Conservation (phyloP, 2,329 filamentous ascomycete species). For the Tolypocladium amazonense region DNA sequence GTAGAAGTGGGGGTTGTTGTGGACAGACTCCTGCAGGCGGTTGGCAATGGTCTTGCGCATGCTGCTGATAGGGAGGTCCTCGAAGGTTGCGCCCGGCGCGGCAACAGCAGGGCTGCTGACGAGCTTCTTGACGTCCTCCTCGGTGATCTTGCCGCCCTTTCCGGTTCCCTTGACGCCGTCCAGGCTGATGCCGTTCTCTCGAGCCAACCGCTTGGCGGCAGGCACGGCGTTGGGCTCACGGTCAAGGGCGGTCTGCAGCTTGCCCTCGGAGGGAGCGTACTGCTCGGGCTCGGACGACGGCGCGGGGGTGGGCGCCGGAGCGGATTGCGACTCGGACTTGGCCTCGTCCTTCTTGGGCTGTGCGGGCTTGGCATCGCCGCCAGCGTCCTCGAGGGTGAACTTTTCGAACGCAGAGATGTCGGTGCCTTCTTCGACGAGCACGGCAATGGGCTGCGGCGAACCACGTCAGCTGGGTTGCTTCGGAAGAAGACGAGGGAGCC, state of each 20-base stretch:
- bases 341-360: conserved; percentile 53
- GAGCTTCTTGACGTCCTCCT: conserved; percentile 87
- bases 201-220: conserved; percentile 69
- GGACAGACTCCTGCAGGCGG: conserved; percentile 77
- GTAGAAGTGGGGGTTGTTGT: conserved; percentile 97
- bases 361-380: conserved; percentile 60
- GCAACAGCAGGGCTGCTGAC: conserved; percentile 44
- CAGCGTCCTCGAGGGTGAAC: conserved; percentile 83
- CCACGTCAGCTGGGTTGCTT: conserved; percentile 3
- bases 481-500: conserved; percentile 5
- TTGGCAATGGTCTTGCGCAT: conserved; percentile 98
- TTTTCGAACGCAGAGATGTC: conserved; percentile 82
- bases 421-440: conserved; percentile 83
- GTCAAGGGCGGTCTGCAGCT: conserved; percentile 73
- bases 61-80: conserved; percentile 73
- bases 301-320: conserved; percentile 34
- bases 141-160: conserved; percentile 75
- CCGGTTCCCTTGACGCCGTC: conserved; percentile 78
- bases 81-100: conserved; percentile 56
- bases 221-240: conserved; percentile 65
- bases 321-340: conserved; percentile 48
- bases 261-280: conserved; percentile 63
- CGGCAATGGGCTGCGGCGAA: conserved; percentile 70
- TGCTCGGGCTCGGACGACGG: conserved; percentile 51
- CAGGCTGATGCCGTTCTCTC: conserved; percentile 73